Evolutionary conservation across 257 asterid genomes (phyloP).

Genomic region (Thymus mandschuricus): DNA sequence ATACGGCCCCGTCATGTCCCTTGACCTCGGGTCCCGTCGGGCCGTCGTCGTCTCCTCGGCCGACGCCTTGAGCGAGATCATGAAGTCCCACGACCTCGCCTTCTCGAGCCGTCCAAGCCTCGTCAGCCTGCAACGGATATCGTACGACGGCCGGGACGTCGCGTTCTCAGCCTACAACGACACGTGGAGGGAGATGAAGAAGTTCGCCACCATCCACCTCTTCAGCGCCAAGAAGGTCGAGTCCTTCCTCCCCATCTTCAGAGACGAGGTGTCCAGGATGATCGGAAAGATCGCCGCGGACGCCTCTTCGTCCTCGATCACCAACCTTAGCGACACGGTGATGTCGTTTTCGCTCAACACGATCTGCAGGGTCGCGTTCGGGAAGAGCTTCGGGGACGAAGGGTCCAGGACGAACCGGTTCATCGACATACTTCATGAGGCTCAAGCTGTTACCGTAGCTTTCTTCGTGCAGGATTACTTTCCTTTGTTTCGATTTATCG

Average conservation of each 20-base stretch:
- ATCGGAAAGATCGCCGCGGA: constrained; percentile 2
- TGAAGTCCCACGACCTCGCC: constrained; percentile 29
- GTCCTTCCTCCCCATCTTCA: constrained; percentile 21
- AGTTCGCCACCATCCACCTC: constrained; percentile 19
- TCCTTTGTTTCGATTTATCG: constrained; percentile 40
- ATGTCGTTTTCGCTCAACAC: background rate
- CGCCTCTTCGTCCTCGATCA: background rate
- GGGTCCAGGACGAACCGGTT: constrained; percentile 27
- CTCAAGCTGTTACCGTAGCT: constrained; percentile 14
- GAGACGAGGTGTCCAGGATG: constrained; percentile 26
- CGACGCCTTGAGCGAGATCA: constrained; percentile 5
- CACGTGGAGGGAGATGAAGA: constrained; percentile 34
- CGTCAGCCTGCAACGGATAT: constrained; percentile 13
- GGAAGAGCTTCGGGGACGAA: constrained; percentile 28
- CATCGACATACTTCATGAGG: constrained; percentile 11
- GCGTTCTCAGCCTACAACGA: constrained; percentile 17
- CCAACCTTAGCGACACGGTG: constrained; percentile 25
- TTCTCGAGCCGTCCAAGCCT: constrained; percentile 34
- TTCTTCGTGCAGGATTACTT: constrained; percentile 35
- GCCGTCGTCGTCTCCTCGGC: constrained; percentile 29
- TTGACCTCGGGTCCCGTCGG: constrained; percentile 23
- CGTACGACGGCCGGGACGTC: constrained; percentile 34
- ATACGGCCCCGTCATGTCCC: constrained; percentile 33
- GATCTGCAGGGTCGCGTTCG: constrained; percentile 28
- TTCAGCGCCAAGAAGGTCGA: constrained; percentile 14